These are phyloP conservation scores for Fusarium stilboides DNA, from an alignment of 2,329 filamentous ascomycete genomes.

Conservation along the genomic window DNA sequence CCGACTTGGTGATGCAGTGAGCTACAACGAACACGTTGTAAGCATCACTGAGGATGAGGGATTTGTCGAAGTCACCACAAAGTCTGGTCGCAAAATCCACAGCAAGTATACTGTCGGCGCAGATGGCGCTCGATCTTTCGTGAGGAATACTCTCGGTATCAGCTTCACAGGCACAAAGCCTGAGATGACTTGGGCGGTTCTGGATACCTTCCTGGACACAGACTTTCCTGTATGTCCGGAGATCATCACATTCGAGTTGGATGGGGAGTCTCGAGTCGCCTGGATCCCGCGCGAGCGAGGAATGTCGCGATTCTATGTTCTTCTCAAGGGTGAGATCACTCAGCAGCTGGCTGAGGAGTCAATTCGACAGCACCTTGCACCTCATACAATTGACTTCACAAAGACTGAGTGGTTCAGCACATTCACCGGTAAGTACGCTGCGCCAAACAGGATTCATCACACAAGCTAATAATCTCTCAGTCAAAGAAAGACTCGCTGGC, in stretches of 20 bases:
- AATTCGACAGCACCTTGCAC: constrained; percentile 61
- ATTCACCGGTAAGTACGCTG: constrained; percentile 57
- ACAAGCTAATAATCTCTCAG: constrained; percentile 38
- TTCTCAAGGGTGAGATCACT: constrained; percentile 63
- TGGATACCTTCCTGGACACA: constrained; percentile 65
- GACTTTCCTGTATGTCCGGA: constrained; percentile 63
- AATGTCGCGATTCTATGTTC: constrained; percentile 63
- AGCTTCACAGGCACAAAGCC: constrained; percentile 63
- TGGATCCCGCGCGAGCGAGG: constrained; percentile 65
- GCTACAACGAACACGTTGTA: constrained; percentile 57
- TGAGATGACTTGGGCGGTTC: constrained; percentile 65
- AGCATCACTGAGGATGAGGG: constrained; percentile 71
- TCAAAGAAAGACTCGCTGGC: constrained; percentile 59
- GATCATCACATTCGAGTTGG: constrained; percentile 64
- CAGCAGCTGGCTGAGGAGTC: constrained; percentile 58
- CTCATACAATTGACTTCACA: constrained; percentile 60
- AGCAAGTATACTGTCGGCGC: constrained; percentile 65
- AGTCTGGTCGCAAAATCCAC: constrained; percentile 52
- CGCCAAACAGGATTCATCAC: rapidly evolving
- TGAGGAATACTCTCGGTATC: constrained; percentile 59
- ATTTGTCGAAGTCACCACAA: constrained; percentile 57
- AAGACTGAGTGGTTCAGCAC: constrained; percentile 66
- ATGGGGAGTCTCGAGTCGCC: constrained; percentile 62
- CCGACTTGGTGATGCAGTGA: constrained; percentile 53
- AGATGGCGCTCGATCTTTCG: constrained; percentile 66